These are phyloP conservation scores for Ceratobasidium sp. DNA, from an alignment of 1,284 basidiomycete genomes.

Conservation along the genomic window DNA sequence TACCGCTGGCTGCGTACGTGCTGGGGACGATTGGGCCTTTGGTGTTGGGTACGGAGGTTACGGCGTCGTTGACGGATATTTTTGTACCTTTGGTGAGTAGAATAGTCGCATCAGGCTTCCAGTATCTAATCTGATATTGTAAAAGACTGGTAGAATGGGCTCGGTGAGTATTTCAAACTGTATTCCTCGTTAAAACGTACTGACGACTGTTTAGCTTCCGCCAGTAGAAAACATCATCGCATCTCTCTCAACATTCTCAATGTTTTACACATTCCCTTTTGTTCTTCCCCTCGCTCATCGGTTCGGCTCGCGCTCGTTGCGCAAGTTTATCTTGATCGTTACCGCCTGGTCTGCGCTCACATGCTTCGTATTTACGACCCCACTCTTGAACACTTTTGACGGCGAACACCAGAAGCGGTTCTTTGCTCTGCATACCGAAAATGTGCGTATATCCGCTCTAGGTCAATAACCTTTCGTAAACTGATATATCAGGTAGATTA, in stretches of 20 bases:
- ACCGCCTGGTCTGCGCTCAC: constrained; percentile 65
- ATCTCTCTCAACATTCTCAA: constrained; percentile 73
- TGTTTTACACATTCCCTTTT: constrained; percentile 74
- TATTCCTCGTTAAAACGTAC: neutral
- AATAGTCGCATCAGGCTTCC: constrained; percentile 44
- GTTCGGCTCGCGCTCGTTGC: constrained; percentile 68
- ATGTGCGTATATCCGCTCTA: constrained; percentile 66
- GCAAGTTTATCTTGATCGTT: constrained; percentile 61
- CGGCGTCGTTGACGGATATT: constrained; percentile 82
- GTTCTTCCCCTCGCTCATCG: constrained; percentile 81
- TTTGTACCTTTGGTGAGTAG: constrained; percentile 88
- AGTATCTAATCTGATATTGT: neutral
- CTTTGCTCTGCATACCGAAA: constrained; percentile 88
- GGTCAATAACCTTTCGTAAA: constrained; percentile 17
- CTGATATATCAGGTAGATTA: constrained; percentile 65
- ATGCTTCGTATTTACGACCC: constrained; percentile 71
- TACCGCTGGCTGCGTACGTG: constrained; percentile 76
- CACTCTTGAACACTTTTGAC: constrained; percentile 79
- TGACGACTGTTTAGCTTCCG: constrained; percentile 61
- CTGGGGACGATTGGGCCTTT: constrained; percentile 74
- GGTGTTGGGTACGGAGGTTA: constrained; percentile 76
- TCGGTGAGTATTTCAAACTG: constrained; percentile 54
- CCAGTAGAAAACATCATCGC: constrained; percentile 94
- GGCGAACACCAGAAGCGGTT: constrained; percentile 88
- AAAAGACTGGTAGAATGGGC: constrained; percentile 79